Evolutionary conservation across 441 rosid species (phyloP).

Genomic region (Corymbia citriodora): DNA sequence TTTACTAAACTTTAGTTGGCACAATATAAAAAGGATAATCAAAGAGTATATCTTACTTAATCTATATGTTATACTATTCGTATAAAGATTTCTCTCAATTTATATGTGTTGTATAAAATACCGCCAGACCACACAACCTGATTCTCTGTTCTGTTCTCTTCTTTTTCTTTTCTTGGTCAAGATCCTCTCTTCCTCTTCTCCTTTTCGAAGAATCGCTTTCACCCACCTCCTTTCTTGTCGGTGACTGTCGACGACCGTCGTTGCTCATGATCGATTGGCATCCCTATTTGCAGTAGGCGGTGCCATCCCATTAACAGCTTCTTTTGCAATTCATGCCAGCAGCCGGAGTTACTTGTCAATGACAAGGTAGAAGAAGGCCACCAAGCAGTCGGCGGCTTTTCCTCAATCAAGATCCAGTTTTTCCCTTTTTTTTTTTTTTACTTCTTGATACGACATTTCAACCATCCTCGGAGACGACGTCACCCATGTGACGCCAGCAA

Average conservation of each 20-base stretch:
- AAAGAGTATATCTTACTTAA: too few relatives aligned
- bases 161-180: not conserved
- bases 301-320: not conserved
- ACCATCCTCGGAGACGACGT: too few relatives aligned
- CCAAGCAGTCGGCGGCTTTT: too few relatives aligned
- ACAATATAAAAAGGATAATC: too few relatives aligned
- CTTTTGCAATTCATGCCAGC: not conserved
- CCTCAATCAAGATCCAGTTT: not conserved
- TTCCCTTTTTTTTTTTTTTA: not conserved
- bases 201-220: not conserved
- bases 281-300: not conserved
- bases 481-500: too few relatives aligned
- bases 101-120: not conserved
- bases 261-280: not conserved
- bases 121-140: not conserved
- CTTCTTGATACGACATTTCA: too few relatives aligned
- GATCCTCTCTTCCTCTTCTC: not conserved
- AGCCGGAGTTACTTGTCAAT: not conserved
- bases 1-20: too few relatives aligned
- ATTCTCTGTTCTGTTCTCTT: not conserved
- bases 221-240: not conserved
- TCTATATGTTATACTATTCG: too few relatives aligned
- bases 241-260: not conserved
- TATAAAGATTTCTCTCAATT: too few relatives aligned
- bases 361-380: not conserved